Percentiles rank a stretch among this genome's conserved stretches.
These are phyloP conservation scores for Acanthamoeba royreba DNA, from an alignment of 208 protist species.

Conservation along the genomic window DNA sequence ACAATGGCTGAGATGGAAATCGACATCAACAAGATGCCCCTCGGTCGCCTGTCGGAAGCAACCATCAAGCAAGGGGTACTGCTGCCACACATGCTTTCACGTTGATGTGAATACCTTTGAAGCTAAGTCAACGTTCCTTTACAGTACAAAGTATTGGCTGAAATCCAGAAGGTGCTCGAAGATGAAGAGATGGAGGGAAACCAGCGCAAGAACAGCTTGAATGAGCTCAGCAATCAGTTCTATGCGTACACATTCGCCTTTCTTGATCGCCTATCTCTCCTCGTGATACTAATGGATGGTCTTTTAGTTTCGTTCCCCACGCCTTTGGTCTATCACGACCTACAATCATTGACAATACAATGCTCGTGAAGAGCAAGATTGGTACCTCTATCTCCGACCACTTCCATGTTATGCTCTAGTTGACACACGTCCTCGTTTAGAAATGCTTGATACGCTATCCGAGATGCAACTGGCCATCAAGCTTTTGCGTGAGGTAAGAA, in stretches of 20 bases:
- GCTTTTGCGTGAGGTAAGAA: background rate
- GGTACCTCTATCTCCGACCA: background rate
- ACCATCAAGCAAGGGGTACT: constrained; percentile 4
- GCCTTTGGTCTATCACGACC: background rate
- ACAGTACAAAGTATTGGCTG: constrained; percentile 50
- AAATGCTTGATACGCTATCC: constrained; percentile 30
- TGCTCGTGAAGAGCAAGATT: constrained; percentile 58
- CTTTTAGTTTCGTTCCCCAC: constrained; percentile 26
- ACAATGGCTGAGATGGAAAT: constrained; percentile 57
- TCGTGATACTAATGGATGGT: background rate
- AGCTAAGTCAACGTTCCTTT: too few relatives aligned
- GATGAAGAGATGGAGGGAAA: background rate
- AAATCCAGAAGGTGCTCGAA: constrained; percentile 21
- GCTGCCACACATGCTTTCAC: too few relatives aligned
- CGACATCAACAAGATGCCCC: constrained; percentile 60
- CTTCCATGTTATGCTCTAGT: background rate
- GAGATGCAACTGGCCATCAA: constrained; percentile 49
- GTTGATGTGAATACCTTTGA: too few relatives aligned
- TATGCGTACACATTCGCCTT: constrained; percentile 44
- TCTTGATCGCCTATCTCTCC: background rate
- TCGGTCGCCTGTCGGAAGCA: constrained; percentile 45
- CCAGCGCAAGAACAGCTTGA: background rate
- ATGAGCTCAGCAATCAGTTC: constrained; percentile 43
- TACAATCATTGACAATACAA: constrained; percentile 15
- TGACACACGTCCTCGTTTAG: background rate